Conservation (phyloP, 1,139 yeast genomes). For the Yarrowia galli region DNA sequence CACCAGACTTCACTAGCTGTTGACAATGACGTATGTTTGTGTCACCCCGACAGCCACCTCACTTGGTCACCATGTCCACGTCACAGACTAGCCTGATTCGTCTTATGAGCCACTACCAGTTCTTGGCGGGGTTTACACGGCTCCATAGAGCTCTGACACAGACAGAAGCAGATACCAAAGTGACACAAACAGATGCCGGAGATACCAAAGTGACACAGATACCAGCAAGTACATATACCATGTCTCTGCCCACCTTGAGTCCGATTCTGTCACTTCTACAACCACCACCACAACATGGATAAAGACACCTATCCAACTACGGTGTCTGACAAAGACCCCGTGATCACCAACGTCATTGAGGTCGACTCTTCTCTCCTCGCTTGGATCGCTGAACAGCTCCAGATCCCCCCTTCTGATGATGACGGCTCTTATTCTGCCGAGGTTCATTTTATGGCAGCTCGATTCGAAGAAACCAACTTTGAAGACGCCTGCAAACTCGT, state of each 20-base stretch:
- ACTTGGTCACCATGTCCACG: no score
- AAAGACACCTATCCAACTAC: not conserved
- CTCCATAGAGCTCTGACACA: constrained; percentile 26
- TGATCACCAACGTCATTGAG: not conserved
- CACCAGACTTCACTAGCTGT: no score
- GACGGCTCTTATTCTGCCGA: constrained; percentile 21
- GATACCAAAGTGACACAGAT: no score
- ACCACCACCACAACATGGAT: no score
- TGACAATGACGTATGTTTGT: no score
- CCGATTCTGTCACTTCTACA: no score
- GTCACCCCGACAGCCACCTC: no score
- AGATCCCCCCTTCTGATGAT: constrained; percentile 25
- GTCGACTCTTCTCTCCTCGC: constrained; percentile 19
- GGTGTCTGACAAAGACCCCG: constrained; percentile 12
- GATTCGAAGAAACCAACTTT: constrained; percentile 11
- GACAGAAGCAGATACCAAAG: not conserved
- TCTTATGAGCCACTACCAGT: constrained; percentile 3
- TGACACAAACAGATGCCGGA: not conserved
- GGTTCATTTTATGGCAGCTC: constrained; percentile 25
- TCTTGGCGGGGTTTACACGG: constrained; percentile 27
- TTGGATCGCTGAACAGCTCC: constrained; percentile 31
- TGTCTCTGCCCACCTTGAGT: no score
- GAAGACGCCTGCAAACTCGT: not conserved
- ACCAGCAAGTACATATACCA: no score
- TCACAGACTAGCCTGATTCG: not conserved